Base-by-base conservation (phyloP, 257 asterid genomes). In the Eustoma russellianum region DNA sequence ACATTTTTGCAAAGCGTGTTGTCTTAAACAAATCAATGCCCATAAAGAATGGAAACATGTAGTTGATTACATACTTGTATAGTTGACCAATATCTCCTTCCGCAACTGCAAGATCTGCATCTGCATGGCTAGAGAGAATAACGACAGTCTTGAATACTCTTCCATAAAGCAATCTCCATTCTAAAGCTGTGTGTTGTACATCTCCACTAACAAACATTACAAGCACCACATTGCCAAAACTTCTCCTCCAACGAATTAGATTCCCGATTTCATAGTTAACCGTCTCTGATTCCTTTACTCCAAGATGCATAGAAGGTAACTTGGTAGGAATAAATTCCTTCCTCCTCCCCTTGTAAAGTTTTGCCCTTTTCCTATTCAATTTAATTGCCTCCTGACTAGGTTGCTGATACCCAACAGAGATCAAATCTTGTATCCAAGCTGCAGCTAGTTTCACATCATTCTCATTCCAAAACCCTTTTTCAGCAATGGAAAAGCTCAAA, bases 131-230 rank as follows among this genome's bases (percentile, higher is more conserved):
- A 12, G 94, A 76, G 46, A 87, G 67, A 35, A 87, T 81, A 57
- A 87, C 79, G 45, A 87, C 96, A 3, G 96, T 83, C 80, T 87
- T 87, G 60, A 87, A 87, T 73, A 87, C 71, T 77, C 96, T 77
- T 5, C 96, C 96, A 55, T 87, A 87, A 11, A 87, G 69, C 64
- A 87, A 83, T 66, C 94, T 83, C 96, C 96, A 87, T 65, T 87
- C 96, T 47, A 87, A 52, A 7, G 96, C 93, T 45, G 96, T 83
- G 7, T 94, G 81, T 61, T 83, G 93, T 33, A 84, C 85, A 2
- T 89, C 77, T 51, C 93, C 94, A 58, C 74, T 66, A 59, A 88
- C 79, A 64, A 77, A 87, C 86, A 87, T 87, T 35, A 87, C 54
- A 43, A 87, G 78, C 60, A 83, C 94, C 17, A 87, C 86, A 66